These are phyloP conservation scores for Diaporthe longicolla DNA, from an alignment of 2,329 filamentous ascomycete genomes.

Conservation along the genomic window DNA sequence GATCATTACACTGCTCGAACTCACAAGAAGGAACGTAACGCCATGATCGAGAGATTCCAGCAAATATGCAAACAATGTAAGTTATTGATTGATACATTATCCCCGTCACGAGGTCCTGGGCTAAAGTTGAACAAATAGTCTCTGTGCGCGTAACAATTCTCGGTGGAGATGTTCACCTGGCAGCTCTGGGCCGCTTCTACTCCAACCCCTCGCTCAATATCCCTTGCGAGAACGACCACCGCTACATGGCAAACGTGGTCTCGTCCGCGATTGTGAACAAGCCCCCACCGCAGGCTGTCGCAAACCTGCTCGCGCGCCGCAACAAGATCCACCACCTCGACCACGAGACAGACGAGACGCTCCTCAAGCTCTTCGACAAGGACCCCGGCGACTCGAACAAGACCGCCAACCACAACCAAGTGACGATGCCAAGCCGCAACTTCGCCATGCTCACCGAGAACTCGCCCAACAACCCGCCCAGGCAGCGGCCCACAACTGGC, in stretches of 20 bases:
- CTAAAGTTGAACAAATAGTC: conserved; percentile 51
- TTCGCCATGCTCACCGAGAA: conserved; percentile 94
- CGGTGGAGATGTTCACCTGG: conserved; percentile 93
- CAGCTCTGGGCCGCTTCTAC: conserved; percentile 94
- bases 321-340: conserved; percentile 85
- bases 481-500: conserved; percentile 36
- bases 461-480: conserved; percentile 67
- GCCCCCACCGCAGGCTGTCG: conserved; percentile 87
- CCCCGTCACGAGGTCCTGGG: not conserved
- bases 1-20: conserved; percentile 96
- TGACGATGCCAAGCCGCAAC: conserved; percentile 93
- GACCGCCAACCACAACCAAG: conserved; percentile 81
- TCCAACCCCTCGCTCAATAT: conserved; percentile 86
- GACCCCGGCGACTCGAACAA: conserved; percentile 86
- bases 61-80: conserved; percentile 80
- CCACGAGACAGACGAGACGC: conserved; percentile 86
- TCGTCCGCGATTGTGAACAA: conserved; percentile 97
- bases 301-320: conserved; percentile 89
- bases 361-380: conserved; percentile 91
- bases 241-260: conserved; percentile 96
- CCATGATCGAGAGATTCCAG: conserved; percentile 85
- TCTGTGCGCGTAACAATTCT: conserved; percentile 93
- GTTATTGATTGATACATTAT: not conserved
- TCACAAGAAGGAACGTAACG: conserved; percentile 89
- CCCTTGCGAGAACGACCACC: conserved; percentile 84